phyloP scores from a whole-genome alignment of 2,329 filamentous ascomycete species.

The Colletotrichum sp. region DNA sequence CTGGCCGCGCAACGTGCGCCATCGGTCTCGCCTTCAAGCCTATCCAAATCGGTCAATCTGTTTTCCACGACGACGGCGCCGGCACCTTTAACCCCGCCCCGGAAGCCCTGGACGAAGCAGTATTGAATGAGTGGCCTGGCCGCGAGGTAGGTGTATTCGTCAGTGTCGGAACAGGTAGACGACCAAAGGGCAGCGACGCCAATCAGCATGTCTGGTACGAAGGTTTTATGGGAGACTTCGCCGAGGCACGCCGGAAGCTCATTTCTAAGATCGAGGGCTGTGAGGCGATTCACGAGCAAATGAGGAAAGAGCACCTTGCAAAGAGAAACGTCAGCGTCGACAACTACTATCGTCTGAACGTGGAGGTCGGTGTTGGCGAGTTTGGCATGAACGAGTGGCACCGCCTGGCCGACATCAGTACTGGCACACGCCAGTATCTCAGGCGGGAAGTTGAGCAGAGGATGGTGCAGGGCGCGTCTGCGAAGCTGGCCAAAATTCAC shows the following conservation, averaged over 20 bases:
- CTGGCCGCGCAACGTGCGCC: slow-evolving; percentile 90
- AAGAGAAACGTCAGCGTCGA: slow-evolving; percentile 83
- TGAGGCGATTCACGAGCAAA: slow-evolving; percentile 86
- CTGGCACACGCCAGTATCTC: slow-evolving; percentile 85
- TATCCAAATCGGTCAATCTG: slow-evolving; percentile 89
- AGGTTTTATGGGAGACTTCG: slow-evolving; percentile 89
- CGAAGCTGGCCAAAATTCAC: slow-evolving; percentile 84
- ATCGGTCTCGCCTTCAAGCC: slow-evolving; percentile 95
- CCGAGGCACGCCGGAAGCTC: slow-evolving; percentile 83
- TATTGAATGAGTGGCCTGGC: slow-evolving; percentile 93
- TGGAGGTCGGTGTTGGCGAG: slow-evolving; percentile 93
- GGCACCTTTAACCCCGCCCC: slow-evolving; percentile 93
- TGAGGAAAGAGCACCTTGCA: slow-evolving; percentile 79
- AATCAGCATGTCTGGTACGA: slow-evolving; percentile 90
- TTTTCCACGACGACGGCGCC: slow-evolving; percentile 91
- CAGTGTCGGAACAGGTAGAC: slow-evolving; percentile 91
- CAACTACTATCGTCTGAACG: slow-evolving; percentile 96
- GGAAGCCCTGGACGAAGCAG: slow-evolving; percentile 85
- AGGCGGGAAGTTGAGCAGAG: slow-evolving; percentile 73
- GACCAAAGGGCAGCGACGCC: slow-evolving; percentile 69
- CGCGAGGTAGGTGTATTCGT: slow-evolving; percentile 91
- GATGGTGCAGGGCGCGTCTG: slow-evolving; percentile 78
- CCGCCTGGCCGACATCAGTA: slow-evolving; percentile 92
- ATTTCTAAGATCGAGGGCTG: slow-evolving; percentile 95
- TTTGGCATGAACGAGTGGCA: slow-evolving; percentile 99